Conservation (phyloP, 306 rosid genomes). For the Sicyos baderoa region DNA sequence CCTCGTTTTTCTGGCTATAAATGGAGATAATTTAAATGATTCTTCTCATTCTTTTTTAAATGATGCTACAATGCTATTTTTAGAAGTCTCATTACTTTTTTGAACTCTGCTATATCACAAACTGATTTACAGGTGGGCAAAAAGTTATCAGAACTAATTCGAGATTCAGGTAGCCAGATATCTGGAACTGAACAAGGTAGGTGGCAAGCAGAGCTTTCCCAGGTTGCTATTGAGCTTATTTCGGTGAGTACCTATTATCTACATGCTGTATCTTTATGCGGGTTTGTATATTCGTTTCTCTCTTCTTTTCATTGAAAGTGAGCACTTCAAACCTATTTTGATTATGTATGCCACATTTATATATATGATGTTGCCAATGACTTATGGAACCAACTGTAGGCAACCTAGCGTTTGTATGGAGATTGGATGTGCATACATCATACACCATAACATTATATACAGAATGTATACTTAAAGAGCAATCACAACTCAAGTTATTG, state of each 20-base stretch:
- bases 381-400: not conserved
- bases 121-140: constrained; percentile 66
- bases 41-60: not conserved
- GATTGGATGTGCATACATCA: not conserved
- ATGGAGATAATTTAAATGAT: not conserved
- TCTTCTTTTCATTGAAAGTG: constrained; percentile 1
- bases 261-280: not conserved
- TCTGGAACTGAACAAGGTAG: constrained; percentile 82
- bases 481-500: not conserved
- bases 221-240: constrained; percentile 93
- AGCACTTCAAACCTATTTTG: not conserved
- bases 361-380: not conserved
- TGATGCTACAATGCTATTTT: not conserved
- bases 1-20: not conserved
- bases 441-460: not conserved
- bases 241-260: constrained; percentile 45
- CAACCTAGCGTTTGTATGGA: constrained; percentile 7
- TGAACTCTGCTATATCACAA: not conserved
- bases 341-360: not conserved
- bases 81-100: not conserved
- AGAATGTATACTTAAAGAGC: not conserved
- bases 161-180: constrained; percentile 83
- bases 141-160: constrained; percentile 80
- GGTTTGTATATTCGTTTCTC: not conserved
- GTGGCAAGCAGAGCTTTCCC: constrained; percentile 98